Evolutionary conservation across 768 basidiomycete genomes (phyloP).

Genomic region (Dacryopinax primogenitus): DNA sequence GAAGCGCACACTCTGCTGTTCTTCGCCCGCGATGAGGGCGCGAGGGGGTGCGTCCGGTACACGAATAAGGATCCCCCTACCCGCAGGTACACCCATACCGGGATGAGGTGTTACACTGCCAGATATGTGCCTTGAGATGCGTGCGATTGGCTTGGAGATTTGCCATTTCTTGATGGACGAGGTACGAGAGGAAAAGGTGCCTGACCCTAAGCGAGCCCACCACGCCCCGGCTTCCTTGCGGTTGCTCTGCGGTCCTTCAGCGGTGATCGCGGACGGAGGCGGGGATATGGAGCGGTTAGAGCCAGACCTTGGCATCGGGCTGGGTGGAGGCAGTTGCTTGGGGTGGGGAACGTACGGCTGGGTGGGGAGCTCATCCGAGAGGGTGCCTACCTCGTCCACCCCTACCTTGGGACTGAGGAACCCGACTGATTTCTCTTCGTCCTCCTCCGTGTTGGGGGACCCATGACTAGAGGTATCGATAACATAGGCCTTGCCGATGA

Average conservation of each 20-base stretch:
- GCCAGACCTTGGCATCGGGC: neutral
- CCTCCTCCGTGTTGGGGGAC: neutral
- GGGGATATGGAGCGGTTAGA: conserved; percentile 1
- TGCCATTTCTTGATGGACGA: conserved; percentile 6
- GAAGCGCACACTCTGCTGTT: neutral
- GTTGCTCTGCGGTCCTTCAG: neutral
- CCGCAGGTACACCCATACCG: neutral
- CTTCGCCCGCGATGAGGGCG: neutral
- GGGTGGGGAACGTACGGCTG: conserved; percentile 7
- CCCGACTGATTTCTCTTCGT: neutral
- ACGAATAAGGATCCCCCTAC: neutral
- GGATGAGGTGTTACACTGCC: neutral
- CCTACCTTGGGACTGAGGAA: neutral
- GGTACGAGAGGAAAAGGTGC: neutral
- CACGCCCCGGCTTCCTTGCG: neutral
- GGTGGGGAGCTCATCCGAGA: neutral
- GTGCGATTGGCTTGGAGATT: conserved; percentile 5
- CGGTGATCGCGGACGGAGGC: neutral
- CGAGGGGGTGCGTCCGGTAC: neutral
- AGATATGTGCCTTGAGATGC: neutral
- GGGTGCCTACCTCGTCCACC: neutral
- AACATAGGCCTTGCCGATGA: neutral
- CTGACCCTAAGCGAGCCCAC: neutral
- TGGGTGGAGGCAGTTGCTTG: neutral
- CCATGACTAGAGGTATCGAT: neutral